A percentile compares a stretch with the other conserved stretches of the same genome.
phyloP scores from a whole-genome alignment of 1,139 yeast genomes.

The Saccharomyces hybrid region DNA sequence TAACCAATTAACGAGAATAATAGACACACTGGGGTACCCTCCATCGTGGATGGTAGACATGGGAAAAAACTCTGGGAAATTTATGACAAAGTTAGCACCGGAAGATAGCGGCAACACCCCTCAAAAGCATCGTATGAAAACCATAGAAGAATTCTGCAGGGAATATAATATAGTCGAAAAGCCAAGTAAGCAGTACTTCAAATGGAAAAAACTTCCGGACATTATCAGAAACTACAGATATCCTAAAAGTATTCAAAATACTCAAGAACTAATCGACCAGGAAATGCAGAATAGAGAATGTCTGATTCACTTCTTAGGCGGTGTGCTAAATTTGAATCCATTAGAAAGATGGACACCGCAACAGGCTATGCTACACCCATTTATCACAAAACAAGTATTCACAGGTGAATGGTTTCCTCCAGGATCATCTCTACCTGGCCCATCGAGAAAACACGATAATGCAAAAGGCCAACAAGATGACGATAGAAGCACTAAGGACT shows the following conservation, averaged over 20 bases:
- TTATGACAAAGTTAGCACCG: conserved; percentile 43
- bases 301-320: conserved; percentile 68
- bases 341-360: conserved; percentile 95
- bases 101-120: conserved; percentile 34
- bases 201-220: conserved; percentile 62
- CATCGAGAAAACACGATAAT: not conserved
- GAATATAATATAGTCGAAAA: conserved; percentile 56
- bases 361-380: conserved; percentile 89
- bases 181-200: conserved; percentile 78
- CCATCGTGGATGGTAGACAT: conserved; percentile 96
- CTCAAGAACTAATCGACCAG: conserved; percentile 48
- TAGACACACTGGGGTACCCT: conserved; percentile 77
- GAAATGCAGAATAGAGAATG: conserved; percentile 69
- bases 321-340: conserved; percentile 78
- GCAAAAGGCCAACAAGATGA: not conserved
- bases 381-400: conserved; percentile 50
- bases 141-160: conserved; percentile 50
- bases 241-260: conserved; percentile 66
- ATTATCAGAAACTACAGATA: conserved; percentile 68
- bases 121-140: conserved; percentile 42
- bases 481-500: conserved; percentile 6
- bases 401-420: conserved; percentile 44
- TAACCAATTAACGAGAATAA: conserved; percentile 77
- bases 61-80: conserved; percentile 76
- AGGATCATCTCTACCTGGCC: conserved; percentile 25